Base-by-base conservation (phyloP, 495 filamentous ascomycete species). In the Rostrohypoxylon terebratum region DNA sequence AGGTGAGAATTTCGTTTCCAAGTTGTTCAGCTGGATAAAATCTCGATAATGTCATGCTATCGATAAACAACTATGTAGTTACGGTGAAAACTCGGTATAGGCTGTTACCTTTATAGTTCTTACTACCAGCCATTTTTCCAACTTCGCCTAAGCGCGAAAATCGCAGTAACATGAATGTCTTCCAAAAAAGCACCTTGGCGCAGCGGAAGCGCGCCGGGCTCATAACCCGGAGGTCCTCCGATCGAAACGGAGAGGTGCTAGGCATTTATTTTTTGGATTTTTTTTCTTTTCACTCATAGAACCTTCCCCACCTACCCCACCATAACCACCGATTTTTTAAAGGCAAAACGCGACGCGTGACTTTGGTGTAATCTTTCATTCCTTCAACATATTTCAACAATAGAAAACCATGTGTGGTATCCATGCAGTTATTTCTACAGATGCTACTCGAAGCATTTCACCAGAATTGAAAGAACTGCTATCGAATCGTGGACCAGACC, bases 161-260 rank as follows among this genome's bases (percentile, higher is more conserved):
- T 3, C 2, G 3, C 28, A 4, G 28, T 5, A 28, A 28, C 28
- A 28, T n/a, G n/a, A n/a, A n/a, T 28, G 28, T 28, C 28, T 28
- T 28, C 28, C 21, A 36, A 54, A 58, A 73, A 60, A 83, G 81
- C 81, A 83, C 80, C 80, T 78, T 84, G 83, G 83, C 83, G 83
- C 83, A 84, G 83, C 79, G 83, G 83, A 84, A 84, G 83, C 83
- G 83, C 83, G 83, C 83, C 83, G 83, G 83, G 83, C 83, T 84
- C 83, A 84, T 84, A 84, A 84, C 83, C 83, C 83, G 81, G 83
- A 84, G 83, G 83, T 80, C 83, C 77, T 81, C 83, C 77, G 83
- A 84, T 84, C 83, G 81, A 84, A 84, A 84, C 83, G 77, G 83
- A 81, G 79, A 79, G 81, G 82, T 84, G 81, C 81, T 83, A 83